Percentiles rank a stretch among this genome's conserved stretches.
Evolutionary conservation across 306 rosid genomes (phyloP).

Genomic region (Vigna reflexopilosa): DNA sequence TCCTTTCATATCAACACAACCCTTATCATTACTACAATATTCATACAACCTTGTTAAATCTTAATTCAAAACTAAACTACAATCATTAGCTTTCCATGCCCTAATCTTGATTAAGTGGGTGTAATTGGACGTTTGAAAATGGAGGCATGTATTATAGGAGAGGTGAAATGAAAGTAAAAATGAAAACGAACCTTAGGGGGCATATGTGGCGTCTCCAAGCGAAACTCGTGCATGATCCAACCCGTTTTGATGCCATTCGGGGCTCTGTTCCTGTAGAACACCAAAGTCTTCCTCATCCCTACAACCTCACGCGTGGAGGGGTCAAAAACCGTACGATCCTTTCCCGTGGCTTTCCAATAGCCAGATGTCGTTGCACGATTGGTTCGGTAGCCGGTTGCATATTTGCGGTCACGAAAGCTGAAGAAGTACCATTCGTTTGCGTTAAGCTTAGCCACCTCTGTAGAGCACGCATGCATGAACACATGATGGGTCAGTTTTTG

Average conservation of each 20-base stretch:
- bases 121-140: slow-evolving; percentile 43
- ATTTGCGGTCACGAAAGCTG: slow-evolving; percentile 96
- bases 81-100: slow-evolving; percentile 1
- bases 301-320: slow-evolving; percentile 73
- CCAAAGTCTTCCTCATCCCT: slow-evolving; percentile 96
- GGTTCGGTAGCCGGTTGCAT: slow-evolving; percentile 86
- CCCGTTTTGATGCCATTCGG: slow-evolving; percentile 95
- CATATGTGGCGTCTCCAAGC: slow-evolving; percentile 96
- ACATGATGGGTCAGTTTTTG: slow-evolving; percentile 38
- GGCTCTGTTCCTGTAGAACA: slow-evolving; percentile 88
- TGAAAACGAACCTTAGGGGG: slow-evolving; percentile 79
- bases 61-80: not conserved
- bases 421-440: slow-evolving; percentile 97
- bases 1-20: too few species aligned
- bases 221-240: slow-evolving; percentile 99
- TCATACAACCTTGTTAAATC: too few species aligned
- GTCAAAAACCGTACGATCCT: slow-evolving; percentile 84
- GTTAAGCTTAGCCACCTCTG: slow-evolving; percentile 96
- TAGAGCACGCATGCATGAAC: slow-evolving; percentile 31
- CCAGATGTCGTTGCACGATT: slow-evolving; percentile 90
- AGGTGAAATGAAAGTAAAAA: not conserved
- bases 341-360: slow-evolving; percentile 98
- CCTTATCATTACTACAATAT: too few species aligned
- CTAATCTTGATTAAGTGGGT: slow-evolving; percentile 2
- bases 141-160: not conserved